These are phyloP conservation scores for Ustilago bromivora DNA, from an alignment of 1,284 basidiomycete species.

Conservation along the genomic window DNA sequence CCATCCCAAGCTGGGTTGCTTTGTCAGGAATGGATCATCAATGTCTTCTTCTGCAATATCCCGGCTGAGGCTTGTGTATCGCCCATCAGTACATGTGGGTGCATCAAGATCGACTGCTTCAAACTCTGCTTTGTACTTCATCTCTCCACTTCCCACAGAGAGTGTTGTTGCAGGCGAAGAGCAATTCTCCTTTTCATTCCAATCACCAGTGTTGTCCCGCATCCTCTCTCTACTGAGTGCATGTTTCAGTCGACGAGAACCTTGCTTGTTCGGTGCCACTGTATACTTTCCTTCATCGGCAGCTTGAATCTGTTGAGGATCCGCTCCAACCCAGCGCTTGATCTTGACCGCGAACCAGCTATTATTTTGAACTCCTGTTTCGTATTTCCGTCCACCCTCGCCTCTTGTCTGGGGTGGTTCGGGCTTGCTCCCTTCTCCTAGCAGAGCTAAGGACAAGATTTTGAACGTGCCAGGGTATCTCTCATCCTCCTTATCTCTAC, in stretches of 20 bases:
- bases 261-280: not conserved
- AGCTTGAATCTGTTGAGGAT: constrained; percentile 5
- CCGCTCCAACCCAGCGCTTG: constrained; percentile 29
- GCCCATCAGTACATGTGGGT: not conserved
- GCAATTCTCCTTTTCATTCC: not conserved
- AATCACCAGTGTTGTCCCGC: not conserved
- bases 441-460: constrained; percentile 28
- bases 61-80: not conserved
- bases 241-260: constrained; percentile 15
- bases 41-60: not conserved
- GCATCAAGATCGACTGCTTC: constrained; percentile 15
- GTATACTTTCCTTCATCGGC: constrained; percentile 17
- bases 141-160: constrained; percentile 30
- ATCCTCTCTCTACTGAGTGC: constrained; percentile 21
- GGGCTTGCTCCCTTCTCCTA: constrained; percentile 28
- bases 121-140: constrained; percentile 33
- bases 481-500: constrained; percentile 16
- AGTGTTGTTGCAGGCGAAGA: constrained; percentile 38
- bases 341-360: constrained; percentile 35
- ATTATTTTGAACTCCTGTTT: constrained; percentile 34
- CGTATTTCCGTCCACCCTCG: constrained; percentile 34
- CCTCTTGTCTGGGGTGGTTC: constrained; percentile 28
- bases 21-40: constrained; percentile 20
- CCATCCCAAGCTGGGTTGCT: not conserved
- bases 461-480: constrained; percentile 39